Conservation (phyloP, 2,329 filamentous ascomycete genomes). For the Penicillium sp. region DNA sequence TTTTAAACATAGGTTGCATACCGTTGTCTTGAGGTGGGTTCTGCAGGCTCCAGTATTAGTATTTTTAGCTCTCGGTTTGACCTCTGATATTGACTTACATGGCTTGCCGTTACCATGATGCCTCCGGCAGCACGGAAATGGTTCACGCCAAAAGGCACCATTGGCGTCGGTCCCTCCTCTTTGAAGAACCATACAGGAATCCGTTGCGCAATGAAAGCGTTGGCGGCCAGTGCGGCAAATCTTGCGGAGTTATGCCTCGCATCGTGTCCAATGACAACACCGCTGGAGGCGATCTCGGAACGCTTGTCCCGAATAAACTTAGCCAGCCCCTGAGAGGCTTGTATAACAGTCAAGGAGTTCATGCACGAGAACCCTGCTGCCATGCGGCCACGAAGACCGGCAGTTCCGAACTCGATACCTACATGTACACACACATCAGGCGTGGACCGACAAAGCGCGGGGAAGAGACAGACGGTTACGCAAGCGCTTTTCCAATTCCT, state of each 20-base stretch:
- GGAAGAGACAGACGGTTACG: slow-evolving; percentile 44
- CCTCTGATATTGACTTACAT: slow-evolving; percentile 39
- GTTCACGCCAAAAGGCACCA: slow-evolving; percentile 63
- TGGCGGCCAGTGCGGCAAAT: slow-evolving; percentile 62
- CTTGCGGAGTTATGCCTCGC: slow-evolving; percentile 63
- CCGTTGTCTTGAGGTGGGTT: slow-evolving; percentile 65
- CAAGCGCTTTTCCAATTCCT: slow-evolving; percentile 56
- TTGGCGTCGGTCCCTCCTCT: slow-evolving; percentile 58
- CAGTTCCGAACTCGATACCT: slow-evolving; percentile 63
- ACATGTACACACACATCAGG: slow-evolving; percentile 9
- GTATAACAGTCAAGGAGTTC: slow-evolving; percentile 61
- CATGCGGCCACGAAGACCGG: slow-evolving; percentile 65
- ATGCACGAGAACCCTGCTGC: slow-evolving; percentile 64
- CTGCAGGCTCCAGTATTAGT: slow-evolving; percentile 23
- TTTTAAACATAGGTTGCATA: slow-evolving; percentile 14
- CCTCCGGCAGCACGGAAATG: slow-evolving; percentile 58
- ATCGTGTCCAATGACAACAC: slow-evolving; percentile 64
- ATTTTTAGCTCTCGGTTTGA: not conserved
- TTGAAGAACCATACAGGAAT: slow-evolving; percentile 63
- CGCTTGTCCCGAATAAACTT: slow-evolving; percentile 56
- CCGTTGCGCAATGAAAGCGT: slow-evolving; percentile 59
- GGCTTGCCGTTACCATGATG: slow-evolving; percentile 67
- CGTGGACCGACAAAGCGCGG: not conserved
- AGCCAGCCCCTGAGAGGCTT: slow-evolving; percentile 66
- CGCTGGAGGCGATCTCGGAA: slow-evolving; percentile 43